Evolutionary conservation across 106 monocot genomes (phyloP), one percentile per base, ranked within the genome.

Genomic region (Apostasia ramifera): DNA sequence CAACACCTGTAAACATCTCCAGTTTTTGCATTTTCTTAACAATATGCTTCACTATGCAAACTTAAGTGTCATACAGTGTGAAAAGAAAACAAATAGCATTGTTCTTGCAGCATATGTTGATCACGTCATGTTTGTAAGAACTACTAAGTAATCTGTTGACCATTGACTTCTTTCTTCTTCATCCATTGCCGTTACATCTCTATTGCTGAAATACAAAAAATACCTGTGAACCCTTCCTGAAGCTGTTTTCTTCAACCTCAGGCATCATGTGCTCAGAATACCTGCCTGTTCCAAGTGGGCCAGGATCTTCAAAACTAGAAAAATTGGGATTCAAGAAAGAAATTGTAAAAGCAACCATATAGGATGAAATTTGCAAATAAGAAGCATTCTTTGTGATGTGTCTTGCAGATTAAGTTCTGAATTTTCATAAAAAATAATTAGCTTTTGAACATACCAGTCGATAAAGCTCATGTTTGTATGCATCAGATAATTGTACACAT

Each of bases 191-290:
- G 6, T 8, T 5, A 4, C 50, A 50, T 5, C 50, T 50, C 50
- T 50, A 50, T 50, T 4, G 50, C 50, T 50, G 8, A 50, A 50
- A 50, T 50, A 8, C 50, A 48, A 26, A 44, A 59, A 6, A 26
- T 72, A 83, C 89, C 85, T 90, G 89, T 75, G 89, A 69, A 59
- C 89, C 89, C 56, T 90, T 90, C 71, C 85, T 78, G 56, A 80
- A 90, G 69, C 81, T 80, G 51, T 67, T 80, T 53, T 76, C 78
- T 65, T 78, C 83, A 83, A 90, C 71, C 76, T 90, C 89, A 54
- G 89, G 89, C 75, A 81, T 63, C 89, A 90, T 90, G 50, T 71
- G 80, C 3, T 68, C 57, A 55, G 75, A 76, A 76, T 83, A 90
- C 67, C 89, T 85, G 58, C 89, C 89, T 70, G 85, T 69, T 70